A percentile compares a stretch with the other conserved stretches of the same genome.
These are phyloP conservation scores for Bidens hawaiensis DNA, from an alignment of 140 eudicot genomes.

Conservation along the genomic window DNA sequence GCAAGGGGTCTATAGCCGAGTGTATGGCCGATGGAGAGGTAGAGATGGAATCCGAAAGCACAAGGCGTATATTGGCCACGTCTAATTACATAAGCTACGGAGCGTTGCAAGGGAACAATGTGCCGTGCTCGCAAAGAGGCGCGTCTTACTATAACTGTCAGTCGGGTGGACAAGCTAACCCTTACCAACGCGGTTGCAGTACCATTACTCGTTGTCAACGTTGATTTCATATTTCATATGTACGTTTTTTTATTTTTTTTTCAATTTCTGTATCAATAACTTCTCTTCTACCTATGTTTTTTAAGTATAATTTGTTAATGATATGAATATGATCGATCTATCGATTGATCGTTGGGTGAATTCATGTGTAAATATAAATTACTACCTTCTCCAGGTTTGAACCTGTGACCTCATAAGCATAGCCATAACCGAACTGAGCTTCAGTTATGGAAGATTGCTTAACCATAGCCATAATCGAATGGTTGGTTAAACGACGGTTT, in stretches of 20 bases:
- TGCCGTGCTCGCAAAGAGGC: conserved; percentile 85
- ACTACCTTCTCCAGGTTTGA: background rate
- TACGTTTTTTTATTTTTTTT: background rate
- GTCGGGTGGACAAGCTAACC: conserved; percentile 82
- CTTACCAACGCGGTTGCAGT: conserved; percentile 85
- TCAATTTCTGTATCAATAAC: background rate
- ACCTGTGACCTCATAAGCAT: too few species aligned
- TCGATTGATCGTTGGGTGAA: conserved; percentile 9
- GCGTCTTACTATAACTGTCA: conserved; percentile 70
- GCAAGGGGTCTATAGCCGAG: conserved; percentile 68
- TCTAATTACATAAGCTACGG: conserved; percentile 63
- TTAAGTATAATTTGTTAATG: conserved; percentile 6
- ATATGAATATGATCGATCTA: too few species aligned
- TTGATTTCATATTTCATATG: conserved; percentile 15
- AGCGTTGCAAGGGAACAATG: conserved; percentile 56
- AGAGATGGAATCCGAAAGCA: conserved; percentile 73
- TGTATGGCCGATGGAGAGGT: conserved; percentile 60
- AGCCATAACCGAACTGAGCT: too few species aligned
- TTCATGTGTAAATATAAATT: too few species aligned
- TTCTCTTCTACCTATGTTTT: background rate
- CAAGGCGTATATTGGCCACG: conserved; percentile 68
- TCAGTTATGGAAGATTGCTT: too few species aligned
- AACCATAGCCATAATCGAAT: too few species aligned
- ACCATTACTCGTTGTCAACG: conserved; percentile 77
- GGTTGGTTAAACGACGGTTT: too few species aligned